Evolutionary conservation across 805 yeast genomes (phyloP).

Genomic region (Lachancea kluyveri): DNA sequence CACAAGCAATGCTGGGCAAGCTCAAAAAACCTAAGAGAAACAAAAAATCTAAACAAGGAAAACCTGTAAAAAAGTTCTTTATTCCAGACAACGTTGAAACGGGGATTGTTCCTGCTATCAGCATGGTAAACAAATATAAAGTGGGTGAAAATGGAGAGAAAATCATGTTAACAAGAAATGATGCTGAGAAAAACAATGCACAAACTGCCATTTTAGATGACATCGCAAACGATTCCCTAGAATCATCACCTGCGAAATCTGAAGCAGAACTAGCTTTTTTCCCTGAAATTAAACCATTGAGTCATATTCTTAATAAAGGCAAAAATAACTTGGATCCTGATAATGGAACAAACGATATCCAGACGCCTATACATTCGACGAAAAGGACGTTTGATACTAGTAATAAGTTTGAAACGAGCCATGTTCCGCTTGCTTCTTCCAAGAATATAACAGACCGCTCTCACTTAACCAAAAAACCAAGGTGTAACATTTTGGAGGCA

Average conservation of each 20-base stretch:
- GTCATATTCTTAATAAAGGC: too few species aligned
- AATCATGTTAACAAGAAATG: background rate
- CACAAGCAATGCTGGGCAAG: constrained; percentile 51
- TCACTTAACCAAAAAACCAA: too few species aligned
- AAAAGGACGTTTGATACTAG: too few species aligned
- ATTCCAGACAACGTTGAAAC: constrained; percentile 70
- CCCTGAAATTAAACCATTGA: constrained; percentile 1
- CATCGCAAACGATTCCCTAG: constrained; percentile 9
- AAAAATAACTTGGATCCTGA: too few species aligned
- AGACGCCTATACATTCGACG: too few species aligned
- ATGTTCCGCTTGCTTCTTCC: too few species aligned
- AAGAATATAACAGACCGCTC: too few species aligned
- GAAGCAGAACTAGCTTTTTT: constrained; percentile 1
- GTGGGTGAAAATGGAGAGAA: constrained; percentile 6
- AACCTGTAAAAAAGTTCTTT: constrained; percentile 43
- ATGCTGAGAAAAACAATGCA: background rate
- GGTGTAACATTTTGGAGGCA: too few species aligned
- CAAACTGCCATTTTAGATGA: constrained; percentile 7
- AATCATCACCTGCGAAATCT: constrained; percentile 10
- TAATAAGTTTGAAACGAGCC: too few species aligned
- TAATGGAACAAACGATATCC: too few species aligned
- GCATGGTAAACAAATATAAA: constrained; percentile 34
- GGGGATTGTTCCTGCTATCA: constrained; percentile 52
- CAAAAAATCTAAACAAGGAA: constrained; percentile 17
- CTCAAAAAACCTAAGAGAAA: constrained; percentile 10